Evolutionary conservation across 2,329 filamentous ascomycete genomes (phyloP).

Genomic region (Ceratocystis colombiana): DNA sequence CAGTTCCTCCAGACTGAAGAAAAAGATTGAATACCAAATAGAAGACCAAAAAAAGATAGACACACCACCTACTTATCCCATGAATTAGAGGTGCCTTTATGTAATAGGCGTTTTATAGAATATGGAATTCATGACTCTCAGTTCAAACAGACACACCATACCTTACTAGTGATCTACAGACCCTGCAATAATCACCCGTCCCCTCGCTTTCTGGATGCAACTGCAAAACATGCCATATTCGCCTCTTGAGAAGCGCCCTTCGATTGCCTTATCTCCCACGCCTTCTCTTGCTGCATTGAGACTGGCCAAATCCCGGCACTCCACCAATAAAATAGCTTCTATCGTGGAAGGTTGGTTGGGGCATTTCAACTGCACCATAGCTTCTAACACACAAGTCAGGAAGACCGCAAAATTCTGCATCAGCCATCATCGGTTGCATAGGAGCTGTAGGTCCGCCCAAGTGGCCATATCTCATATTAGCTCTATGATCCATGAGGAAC

Average conservation of each 20-base stretch:
- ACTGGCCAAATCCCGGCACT: neutral
- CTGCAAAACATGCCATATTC: neutral
- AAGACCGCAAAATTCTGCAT: neutral
- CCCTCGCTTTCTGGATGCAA: neutral
- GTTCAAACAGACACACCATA: neutral
- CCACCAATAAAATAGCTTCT: neutral
- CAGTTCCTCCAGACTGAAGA: slow-evolving; percentile 40
- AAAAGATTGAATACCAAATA: slow-evolving; percentile 14
- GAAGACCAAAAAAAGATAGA: neutral
- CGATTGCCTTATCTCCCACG: neutral
- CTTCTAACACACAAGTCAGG: neutral
- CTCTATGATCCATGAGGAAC: neutral
- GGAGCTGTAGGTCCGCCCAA: neutral
- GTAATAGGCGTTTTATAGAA: slow-evolving; percentile 4
- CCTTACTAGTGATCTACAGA: neutral
- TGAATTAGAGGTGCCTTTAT: neutral
- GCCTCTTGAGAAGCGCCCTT: neutral
- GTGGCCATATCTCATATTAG: neutral
- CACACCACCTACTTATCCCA: neutral
- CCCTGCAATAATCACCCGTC: neutral
- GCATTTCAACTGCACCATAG: neutral
- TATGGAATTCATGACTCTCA: neutral
- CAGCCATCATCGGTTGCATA: neutral
- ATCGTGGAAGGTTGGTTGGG: neutral
- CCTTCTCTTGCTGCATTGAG: slow-evolving; percentile 2